Percentiles rank a stretch among this genome's conserved stretches.
Conservation (phyloP, 2,329 filamentous ascomycete species). For the Diaporthe ilicicola region DNA sequence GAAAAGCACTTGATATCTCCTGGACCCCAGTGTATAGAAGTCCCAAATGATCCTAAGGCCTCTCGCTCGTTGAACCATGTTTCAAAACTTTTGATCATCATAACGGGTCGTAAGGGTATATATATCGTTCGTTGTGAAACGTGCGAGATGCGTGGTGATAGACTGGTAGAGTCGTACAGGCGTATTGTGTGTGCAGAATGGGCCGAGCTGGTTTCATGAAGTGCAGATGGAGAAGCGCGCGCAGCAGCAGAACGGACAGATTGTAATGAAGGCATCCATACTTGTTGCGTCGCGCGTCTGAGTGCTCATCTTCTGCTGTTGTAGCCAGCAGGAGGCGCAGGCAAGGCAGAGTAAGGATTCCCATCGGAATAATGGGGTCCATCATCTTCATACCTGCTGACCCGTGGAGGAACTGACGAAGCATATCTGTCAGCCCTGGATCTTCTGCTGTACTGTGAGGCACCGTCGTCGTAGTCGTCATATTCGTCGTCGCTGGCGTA, state of each 20-base stretch:
- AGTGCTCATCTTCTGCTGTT: conserved; percentile 47
- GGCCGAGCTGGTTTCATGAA: not conserved
- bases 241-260: conserved; percentile 18
- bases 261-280: conserved; percentile 14
- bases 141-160: not conserved
- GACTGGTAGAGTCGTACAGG: not conserved
- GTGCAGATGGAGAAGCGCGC: not conserved
- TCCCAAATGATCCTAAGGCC: conserved; percentile 19
- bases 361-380: conserved; percentile 57
- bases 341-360: conserved; percentile 56
- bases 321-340: conserved; percentile 50
- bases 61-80: conserved; percentile 8
- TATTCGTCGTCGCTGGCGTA: conserved; percentile 33
- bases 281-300: conserved; percentile 27
- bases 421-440: conserved; percentile 54
- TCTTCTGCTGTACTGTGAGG: conserved; percentile 41
- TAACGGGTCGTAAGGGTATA: conserved; percentile 25
- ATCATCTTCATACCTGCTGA: conserved; percentile 51
- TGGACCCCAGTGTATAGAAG: conserved; percentile 4
- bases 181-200: not conserved
- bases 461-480: conserved; percentile 32
- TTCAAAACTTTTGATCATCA: conserved; percentile 19
- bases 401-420: conserved; percentile 49
- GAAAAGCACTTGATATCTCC: conserved; percentile 22
- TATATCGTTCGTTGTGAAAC: not conserved